Base-by-base conservation (phyloP, 768 basidiomycete species). In the Boletales sp. region DNA sequence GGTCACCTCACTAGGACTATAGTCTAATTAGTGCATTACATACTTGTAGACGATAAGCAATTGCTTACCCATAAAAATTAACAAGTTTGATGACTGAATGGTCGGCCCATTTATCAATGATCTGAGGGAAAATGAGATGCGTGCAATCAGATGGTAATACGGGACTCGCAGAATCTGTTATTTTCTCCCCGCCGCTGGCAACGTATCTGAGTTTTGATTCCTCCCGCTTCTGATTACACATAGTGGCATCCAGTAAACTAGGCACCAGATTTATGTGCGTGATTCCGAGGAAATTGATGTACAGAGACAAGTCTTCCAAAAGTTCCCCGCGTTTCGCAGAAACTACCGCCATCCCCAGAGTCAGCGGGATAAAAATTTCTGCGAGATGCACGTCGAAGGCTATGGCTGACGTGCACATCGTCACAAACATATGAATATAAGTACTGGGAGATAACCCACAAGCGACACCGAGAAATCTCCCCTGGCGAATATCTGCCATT, bases 251-350 rank as follows among this genome's bases (percentile, higher is more conserved):
- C 41, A 79, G 77, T 52, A 79, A 58, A 56, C 77, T 78, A 6
- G 78, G 78, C 15, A 79, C 78, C 35, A 79, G 74, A 8, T 76
- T 77, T 37, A 79, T 58, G 54, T 79, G 78, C 3, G 78, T 78
- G 21, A 79, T 65, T 5, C 64, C 69, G 45, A 77, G 71, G 47
- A 71, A 63, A 19, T 54, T 56, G 13, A 73, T 68, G 17, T 76
- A 70, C 40, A 70, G 61, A 38, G 75, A 69, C 14, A 79, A 64
- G 27, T 78, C 64, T 54, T 75, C 73, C 19, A 77, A 66, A 32
- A 70, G 57, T 40, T 69, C 50, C 7, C 60, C 53, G 15, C 78
- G 69, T 31, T 67, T 72, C 12, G 73, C 74, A 47, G 72, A 73
- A 43, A 74, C 50, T 15, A 78, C 57, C 8, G 74, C 68, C 63